A percentile compares a stretch with the other conserved stretches of the same genome.
Conservation (phyloP, 176 grass and related monocot species). For the Ensete glaucum region DNA sequence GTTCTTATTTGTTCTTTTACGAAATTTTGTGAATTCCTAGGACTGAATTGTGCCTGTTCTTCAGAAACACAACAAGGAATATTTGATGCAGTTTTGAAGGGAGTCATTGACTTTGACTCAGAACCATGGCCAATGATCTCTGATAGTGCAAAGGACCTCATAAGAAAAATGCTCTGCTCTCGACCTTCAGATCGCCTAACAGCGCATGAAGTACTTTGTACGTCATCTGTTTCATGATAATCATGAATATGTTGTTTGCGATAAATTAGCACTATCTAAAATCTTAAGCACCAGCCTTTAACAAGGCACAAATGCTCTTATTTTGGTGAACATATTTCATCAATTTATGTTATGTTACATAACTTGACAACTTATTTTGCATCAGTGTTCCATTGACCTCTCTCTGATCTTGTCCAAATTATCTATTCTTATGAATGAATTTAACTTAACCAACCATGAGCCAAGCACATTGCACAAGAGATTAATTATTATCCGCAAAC, state of each 20-base stretch:
- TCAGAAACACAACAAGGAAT: slow-evolving; percentile 32
- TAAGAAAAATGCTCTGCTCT: neutral
- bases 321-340: neutral
- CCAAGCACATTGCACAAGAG: too few relatives aligned
- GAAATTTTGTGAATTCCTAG: slow-evolving; percentile 15
- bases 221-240: neutral
- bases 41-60: neutral
- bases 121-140: slow-evolving; percentile 62
- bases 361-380: neutral
- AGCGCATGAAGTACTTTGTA: slow-evolving; percentile 9
- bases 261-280: neutral
- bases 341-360: slow-evolving; percentile 1
- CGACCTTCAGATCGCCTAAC: neutral
- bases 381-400: too few relatives aligned
- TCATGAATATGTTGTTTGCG: neutral
- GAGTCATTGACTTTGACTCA: slow-evolving; percentile 48
- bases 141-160: slow-evolving; percentile 25
- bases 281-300: neutral
- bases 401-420: too few relatives aligned
- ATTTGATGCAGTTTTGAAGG: slow-evolving; percentile 68
- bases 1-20: neutral
- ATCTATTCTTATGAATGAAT: neutral
- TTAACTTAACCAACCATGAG: too few relatives aligned
- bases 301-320: too few relatives aligned
- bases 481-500: slow-evolving; percentile 1